A percentile compares a stretch with the other conserved stretches of the same genome.
Conservation (phyloP, 805 yeast genomes). For the Tetrapisispora fleetii region DNA sequence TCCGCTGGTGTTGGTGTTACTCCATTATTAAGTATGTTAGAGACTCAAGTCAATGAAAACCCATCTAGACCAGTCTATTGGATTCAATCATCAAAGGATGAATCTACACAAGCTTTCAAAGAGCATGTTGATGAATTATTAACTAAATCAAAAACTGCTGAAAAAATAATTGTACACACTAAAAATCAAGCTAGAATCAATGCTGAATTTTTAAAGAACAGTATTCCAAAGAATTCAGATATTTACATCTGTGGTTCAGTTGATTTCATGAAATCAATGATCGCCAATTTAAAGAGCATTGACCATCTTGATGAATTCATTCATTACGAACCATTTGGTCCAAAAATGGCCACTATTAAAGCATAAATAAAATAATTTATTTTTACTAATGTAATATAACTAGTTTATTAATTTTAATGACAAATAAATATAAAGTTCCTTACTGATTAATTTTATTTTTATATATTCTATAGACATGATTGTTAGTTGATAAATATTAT, state of each 20-base stretch:
- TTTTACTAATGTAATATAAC: too few relatives aligned
- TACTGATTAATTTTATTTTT: too few relatives aligned
- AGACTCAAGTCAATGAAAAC: constrained; percentile 23
- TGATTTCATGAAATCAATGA: constrained; percentile 23
- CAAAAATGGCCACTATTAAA: constrained; percentile 26
- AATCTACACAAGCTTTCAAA: constrained; percentile 19
- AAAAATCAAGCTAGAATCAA: constrained; percentile 18
- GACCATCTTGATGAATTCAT: constrained; percentile 18
- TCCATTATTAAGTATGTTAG: constrained; percentile 47
- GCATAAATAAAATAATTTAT: constrained; percentile 3
- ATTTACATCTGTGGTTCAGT: constrained; percentile 27
- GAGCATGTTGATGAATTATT: constrained; percentile 17
- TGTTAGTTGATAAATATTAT: too few relatives aligned
- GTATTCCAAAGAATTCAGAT: constrained; percentile 22
- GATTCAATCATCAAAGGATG: constrained; percentile 25
- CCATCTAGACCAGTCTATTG: constrained; percentile 25
- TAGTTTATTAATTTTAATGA: too few relatives aligned
- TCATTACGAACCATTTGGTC: constrained; percentile 30
- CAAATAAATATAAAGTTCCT: too few relatives aligned
- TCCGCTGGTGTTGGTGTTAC: constrained; percentile 65
- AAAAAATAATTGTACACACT: constrained; percentile 16
- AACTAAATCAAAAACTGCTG: constrained; percentile 7
- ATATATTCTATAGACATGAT: too few relatives aligned
- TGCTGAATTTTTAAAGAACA: constrained; percentile 14
- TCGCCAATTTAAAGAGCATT: constrained; percentile 12